phyloP scores from a whole-genome alignment of 2,329 filamentous ascomycete genomes.

The Domatiomyces globalis region DNA sequence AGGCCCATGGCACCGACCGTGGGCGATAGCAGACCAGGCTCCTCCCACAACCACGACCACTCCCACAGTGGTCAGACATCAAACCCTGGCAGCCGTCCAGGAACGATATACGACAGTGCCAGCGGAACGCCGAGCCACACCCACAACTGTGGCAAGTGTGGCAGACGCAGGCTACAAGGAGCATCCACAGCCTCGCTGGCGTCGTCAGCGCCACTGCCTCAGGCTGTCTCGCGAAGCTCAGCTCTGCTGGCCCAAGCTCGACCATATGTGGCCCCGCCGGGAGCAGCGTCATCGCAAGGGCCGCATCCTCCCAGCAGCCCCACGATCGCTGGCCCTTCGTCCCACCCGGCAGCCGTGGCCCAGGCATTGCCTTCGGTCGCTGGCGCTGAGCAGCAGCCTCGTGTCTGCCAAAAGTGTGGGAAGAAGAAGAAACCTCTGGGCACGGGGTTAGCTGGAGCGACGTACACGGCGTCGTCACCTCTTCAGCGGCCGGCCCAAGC shows the following conservation, averaged over 20 bases:
- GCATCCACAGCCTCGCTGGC: background rate
- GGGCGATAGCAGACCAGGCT: background rate
- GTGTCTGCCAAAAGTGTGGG: slow-evolving; percentile 1
- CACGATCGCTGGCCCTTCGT: background rate
- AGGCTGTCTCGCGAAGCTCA: background rate
- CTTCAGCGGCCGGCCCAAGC: background rate
- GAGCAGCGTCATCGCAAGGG: background rate
- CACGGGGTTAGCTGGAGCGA: background rate
- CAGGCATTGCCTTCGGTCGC: background rate
- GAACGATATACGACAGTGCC: background rate
- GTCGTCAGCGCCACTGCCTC: background rate
- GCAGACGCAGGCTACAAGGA: slow-evolving; percentile 2
- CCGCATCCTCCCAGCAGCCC: background rate
- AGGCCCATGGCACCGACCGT: background rate
- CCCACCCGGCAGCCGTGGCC: background rate
- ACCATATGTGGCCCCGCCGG: background rate
- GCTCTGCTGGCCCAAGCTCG: background rate
- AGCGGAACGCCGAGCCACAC: background rate
- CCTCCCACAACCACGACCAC: background rate
- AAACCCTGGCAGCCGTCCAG: background rate
- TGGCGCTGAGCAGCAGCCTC: slow-evolving; percentile 1
- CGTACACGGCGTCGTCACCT: background rate
- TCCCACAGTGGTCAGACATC: background rate
- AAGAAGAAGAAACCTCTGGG: background rate
- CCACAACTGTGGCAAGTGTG: slow-evolving; percentile 12